Evolutionary conservation across 2,329 filamentous ascomycete species (phyloP).

Genomic region (Cercospora janseana): DNA sequence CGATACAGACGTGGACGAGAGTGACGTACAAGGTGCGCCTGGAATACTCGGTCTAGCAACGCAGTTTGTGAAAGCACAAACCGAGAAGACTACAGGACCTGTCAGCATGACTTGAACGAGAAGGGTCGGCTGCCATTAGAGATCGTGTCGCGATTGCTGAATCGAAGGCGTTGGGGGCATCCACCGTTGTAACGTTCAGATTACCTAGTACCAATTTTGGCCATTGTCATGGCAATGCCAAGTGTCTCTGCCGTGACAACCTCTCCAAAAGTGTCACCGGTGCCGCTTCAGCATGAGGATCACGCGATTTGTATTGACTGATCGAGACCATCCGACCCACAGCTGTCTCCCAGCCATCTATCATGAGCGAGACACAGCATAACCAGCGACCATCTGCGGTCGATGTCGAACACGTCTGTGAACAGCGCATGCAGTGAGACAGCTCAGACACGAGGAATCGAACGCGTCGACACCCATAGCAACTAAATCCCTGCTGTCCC

Average conservation of each 20-base stretch:
- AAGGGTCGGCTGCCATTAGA: neutral
- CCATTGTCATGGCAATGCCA: slow-evolving; percentile 4
- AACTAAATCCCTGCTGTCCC: too few relatives aligned
- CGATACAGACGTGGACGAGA: slow-evolving; percentile 43
- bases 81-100: slow-evolving; percentile 43
- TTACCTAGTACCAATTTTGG: neutral
- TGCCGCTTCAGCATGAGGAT: too few relatives aligned
- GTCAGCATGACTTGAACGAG: slow-evolving; percentile 13
- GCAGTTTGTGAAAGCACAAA: slow-evolving; percentile 64
- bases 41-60: slow-evolving; percentile 65
- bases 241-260: slow-evolving; percentile 1
- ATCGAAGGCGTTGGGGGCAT: neutral
- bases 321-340: neutral
- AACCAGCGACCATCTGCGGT: neutral
- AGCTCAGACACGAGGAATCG: neutral
- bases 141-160: neutral
- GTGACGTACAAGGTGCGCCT: slow-evolving; percentile 43
- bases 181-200: neutral
- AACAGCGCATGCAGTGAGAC: neutral
- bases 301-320: neutral
- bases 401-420: neutral
- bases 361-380: neutral
- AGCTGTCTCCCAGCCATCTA: neutral
- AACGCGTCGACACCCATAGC: too few relatives aligned
- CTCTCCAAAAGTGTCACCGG: neutral